Base-by-base conservation (phyloP, 805 yeast species). In the Ogataea haglerorum region DNA sequence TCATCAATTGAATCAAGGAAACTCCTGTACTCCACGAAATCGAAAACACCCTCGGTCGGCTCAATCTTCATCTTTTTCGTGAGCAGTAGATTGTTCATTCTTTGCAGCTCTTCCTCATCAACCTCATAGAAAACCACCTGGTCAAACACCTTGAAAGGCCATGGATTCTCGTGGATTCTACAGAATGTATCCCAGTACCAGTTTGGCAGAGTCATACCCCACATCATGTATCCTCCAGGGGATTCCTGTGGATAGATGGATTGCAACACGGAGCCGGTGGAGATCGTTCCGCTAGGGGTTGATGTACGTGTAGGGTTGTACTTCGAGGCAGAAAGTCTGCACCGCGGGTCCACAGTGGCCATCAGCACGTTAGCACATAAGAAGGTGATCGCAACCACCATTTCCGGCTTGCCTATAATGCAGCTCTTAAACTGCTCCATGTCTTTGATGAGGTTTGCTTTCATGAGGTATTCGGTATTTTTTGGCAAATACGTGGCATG, bases 331-430 rank as follows among this genome's bases (percentile, higher is more conserved):
- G 89, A 69, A 41, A 89, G 73, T 55, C 97, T 76, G 54, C 89
- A 96, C 55, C 97, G 81, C 43, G 99, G 99, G 63, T 93, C 98
- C 51, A 91, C 76, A 28, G 98, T 97, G 49, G 90, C 95, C 4
- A 98, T 97, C 70, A 97, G 89, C 23, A 98, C 98, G 3, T 98
- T 96, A 36, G 98, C 98, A 52, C 93, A 74, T 67, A 90, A 89
- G 21, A 93, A 98, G 64, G 93, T 98, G 60, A 98, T 98, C 34
- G 91, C 78, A 40, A 98, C 98, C 49, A 93, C 71, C 10, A 93
- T 97, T 67, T 91, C 72, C 70, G 84, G 91, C 58, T 89, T 74
- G 4, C 96, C 97, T 32, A 83, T 69, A 67, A 88, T 91, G 59
- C 90, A 66, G 81, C 89, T 80, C 52, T 87, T 85, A 49, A 81